A percentile compares a stretch with the other conserved stretches of the same genome.
These are phyloP conservation scores for Moesziomyces sp. DNA, from an alignment of 1,284 basidiomycete genomes.

Conservation along the genomic window DNA sequence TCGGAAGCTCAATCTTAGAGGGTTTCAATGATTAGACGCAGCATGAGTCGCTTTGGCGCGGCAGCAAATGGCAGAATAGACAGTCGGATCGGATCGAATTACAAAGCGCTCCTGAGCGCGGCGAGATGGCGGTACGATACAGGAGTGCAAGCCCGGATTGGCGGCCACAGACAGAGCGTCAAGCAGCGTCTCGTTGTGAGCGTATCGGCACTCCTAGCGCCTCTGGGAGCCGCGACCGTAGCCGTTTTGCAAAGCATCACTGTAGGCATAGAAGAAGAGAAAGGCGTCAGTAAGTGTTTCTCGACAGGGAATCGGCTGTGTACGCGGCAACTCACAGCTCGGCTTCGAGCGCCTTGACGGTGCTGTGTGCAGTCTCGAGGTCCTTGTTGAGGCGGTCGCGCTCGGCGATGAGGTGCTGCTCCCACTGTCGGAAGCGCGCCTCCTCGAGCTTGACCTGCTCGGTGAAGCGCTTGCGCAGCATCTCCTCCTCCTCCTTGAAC, in stretches of 20 bases:
- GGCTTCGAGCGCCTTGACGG: slow-evolving; percentile 65
- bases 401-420: slow-evolving; percentile 83
- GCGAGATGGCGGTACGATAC: too few relatives aligned
- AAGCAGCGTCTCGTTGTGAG: too few relatives aligned
- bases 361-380: slow-evolving; percentile 64
- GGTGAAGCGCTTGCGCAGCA: slow-evolving; percentile 94
- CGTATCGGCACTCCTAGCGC: slow-evolving; percentile 20
- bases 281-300: not conserved
- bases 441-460: slow-evolving; percentile 99
- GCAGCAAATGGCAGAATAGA: too few relatives aligned
- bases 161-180: too few relatives aligned
- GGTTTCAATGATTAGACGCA: too few relatives aligned
- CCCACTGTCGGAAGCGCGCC: slow-evolving; percentile 97
- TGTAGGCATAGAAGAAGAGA: not conserved
- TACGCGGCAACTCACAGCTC: slow-evolving; percentile 35
- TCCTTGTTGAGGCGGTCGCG: slow-evolving; percentile 67
- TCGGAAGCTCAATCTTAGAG: too few relatives aligned
- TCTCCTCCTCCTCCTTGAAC: slow-evolving; percentile 99
- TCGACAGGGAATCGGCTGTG: too few relatives aligned
- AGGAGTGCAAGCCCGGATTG: too few relatives aligned
- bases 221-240: slow-evolving; percentile 55
- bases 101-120: too few relatives aligned
- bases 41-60: too few relatives aligned
- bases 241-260: slow-evolving; percentile 50
- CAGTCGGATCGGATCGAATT: too few relatives aligned